These are phyloP conservation scores for Chamaecyparis obtusa DNA, from an alignment of 75 land plant genomes.

Conservation along the genomic window DNA sequence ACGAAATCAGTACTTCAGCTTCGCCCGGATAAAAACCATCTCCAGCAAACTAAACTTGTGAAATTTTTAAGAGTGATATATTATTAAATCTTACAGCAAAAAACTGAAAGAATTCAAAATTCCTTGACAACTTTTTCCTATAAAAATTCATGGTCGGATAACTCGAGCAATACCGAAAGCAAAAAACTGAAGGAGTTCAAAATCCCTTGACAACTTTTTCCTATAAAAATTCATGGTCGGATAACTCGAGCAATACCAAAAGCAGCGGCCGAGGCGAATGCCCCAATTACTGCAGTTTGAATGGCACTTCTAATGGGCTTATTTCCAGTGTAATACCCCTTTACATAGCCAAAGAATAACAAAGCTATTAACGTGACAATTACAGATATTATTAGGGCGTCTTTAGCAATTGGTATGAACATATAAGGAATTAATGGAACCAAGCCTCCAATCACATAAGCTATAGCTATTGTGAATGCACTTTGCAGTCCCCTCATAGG, in stretches of 20 bases:
- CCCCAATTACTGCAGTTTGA: constrained; percentile 57
- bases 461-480: constrained; percentile 76
- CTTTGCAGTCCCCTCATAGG: constrained; percentile 79
- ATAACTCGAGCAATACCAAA: constrained; percentile 55
- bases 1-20: too few species aligned
- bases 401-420: constrained; percentile 48
- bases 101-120: too few species aligned
- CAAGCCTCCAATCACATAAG: constrained; percentile 30
- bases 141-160: constrained; percentile 16
- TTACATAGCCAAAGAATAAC: constrained; percentile 79
- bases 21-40: too few species aligned
- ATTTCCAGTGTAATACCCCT: constrained; percentile 59
- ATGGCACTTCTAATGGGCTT: constrained; percentile 33
- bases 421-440: constrained; percentile 87
- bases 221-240: constrained; percentile 3
- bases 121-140: too few species aligned
- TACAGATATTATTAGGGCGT: constrained; percentile 69
- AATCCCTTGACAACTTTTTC: too few species aligned
- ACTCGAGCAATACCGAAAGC: constrained; percentile 49
- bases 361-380: constrained; percentile 68
- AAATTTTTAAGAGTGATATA: too few species aligned
- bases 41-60: too few species aligned
- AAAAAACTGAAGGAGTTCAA: too few species aligned
- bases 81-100: too few species aligned
- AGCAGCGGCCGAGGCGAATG: constrained; percentile 76